Conservation (phyloP, 2,329 filamentous ascomycete species). For the Cadophora luteo-olivacea region DNA sequence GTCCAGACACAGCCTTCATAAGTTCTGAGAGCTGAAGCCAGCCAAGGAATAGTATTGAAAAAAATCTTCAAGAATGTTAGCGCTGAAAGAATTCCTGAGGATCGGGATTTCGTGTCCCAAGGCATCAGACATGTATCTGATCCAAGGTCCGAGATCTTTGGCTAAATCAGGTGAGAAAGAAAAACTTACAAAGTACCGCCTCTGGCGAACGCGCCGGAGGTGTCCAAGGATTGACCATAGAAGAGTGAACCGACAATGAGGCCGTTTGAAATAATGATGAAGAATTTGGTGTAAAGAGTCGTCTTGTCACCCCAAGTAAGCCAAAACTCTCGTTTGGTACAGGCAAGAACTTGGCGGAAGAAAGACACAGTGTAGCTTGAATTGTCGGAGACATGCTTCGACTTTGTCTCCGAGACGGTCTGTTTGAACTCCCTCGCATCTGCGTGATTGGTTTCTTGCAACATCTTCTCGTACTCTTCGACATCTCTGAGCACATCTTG, state of each 20-base stretch:
- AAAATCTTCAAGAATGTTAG: conserved; percentile 52
- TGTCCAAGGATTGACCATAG: conserved; percentile 67
- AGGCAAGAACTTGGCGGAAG: conserved; percentile 69
- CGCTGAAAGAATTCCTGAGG: too few relatives aligned
- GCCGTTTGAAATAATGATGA: conserved; percentile 76
- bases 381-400: conserved; percentile 69
- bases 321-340: conserved; percentile 79
- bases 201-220: conserved; percentile 66
- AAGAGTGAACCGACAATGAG: conserved; percentile 83
- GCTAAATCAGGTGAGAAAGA: too few relatives aligned
- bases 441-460: conserved; percentile 61
- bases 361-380: conserved; percentile 82
- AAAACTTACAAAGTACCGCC: conserved; percentile 57
- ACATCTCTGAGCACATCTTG: conserved; percentile 66
- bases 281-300: conserved; percentile 78
- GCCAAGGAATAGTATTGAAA: conserved; percentile 69
- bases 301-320: conserved; percentile 77
- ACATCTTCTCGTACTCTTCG: conserved; percentile 61
- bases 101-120: too few relatives aligned
- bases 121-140: too few relatives aligned
- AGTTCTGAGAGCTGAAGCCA: conserved; percentile 81
- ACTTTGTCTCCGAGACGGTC: conserved; percentile 70
- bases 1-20: conserved; percentile 76
- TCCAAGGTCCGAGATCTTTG: too few relatives aligned
- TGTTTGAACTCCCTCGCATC: conserved; percentile 71